phyloP scores from a whole-genome alignment of 2,329 filamentous ascomycete species.

The Scedosporium dehoogii region DNA sequence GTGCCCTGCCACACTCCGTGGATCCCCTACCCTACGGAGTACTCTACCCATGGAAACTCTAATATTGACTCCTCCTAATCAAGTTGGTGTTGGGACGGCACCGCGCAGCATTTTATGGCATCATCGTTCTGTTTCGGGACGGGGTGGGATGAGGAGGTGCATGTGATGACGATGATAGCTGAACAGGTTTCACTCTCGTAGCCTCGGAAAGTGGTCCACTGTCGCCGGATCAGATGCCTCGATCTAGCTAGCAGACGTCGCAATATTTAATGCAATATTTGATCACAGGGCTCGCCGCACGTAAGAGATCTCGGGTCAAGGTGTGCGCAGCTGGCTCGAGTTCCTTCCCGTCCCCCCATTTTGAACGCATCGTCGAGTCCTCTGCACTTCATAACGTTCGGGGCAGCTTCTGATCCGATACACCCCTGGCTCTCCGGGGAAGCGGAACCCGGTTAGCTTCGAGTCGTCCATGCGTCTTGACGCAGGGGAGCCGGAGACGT shows the following conservation, averaged over 20 bases:
- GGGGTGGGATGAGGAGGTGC: neutral
- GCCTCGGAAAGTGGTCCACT: neutral
- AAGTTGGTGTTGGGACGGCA: neutral
- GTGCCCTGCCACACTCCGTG: neutral
- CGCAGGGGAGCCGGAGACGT: neutral
- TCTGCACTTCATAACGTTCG: neutral
- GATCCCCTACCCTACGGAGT: neutral
- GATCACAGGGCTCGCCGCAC: no score
- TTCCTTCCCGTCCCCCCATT: no score
- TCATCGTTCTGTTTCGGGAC: neutral
- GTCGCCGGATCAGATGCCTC: neutral
- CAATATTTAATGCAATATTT: no score
- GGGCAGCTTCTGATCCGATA: neutral
- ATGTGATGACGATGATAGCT: neutral
- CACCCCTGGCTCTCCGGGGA: neutral
- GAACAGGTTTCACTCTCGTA: no score
- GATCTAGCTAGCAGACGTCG: no score
- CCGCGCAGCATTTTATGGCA: neutral
- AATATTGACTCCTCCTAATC: neutral
- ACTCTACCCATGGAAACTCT: neutral
- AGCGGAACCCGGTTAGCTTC: neutral
- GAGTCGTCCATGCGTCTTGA: neutral
- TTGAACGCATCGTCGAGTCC: no score
- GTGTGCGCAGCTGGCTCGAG: no score
- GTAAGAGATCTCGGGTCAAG: no score